Evolutionary conservation across 345 rosid genomes (phyloP), one percentile per base, ranked within the genome.

Genomic region (Combretum micranthum): DNA sequence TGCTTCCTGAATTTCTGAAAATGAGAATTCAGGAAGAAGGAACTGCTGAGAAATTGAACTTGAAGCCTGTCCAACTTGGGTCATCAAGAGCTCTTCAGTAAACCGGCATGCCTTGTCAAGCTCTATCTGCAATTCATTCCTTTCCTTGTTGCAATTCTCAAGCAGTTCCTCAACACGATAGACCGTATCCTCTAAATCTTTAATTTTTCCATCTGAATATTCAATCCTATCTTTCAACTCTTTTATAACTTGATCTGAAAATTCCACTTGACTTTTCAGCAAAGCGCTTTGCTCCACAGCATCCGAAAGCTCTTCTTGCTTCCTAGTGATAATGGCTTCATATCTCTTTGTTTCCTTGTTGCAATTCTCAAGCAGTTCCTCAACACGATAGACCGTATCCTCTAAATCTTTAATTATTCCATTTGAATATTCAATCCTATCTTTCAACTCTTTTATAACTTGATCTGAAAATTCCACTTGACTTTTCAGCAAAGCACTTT

Each of bases 281-380:
- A 45, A 46, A 14, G 2, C 3, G 65, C 42, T 64, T 20, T 66
- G 68, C 47, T 47, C 62, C 50, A 4, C 12, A 19, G 72, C 66
- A 59, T 46, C 63, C 47, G 67, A 48, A 51, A 66, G 77, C 44
- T 71, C 83, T 62, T 80, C 75, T 61, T 83, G 80, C 54, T 71
- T 62, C 72, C 75, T 73, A 52, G 22, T 55, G 63, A 51, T 62
- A 22, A 55, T 52, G 32, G 21, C 53, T 53, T 61, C 59, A 42
- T 26, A 46, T 9, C 42, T 13, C 53, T n/a, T n/a, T n/a, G n/a
- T 57, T 59, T 70, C 77, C 63, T 26, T 19, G 15, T 55, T 52
- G 63, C 37, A 72, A 4, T 46, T 8, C 55, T 69, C 55, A 17
- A 68, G 62, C 61, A 50, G 64, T 69, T 56, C 55, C 46, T 18